Percentiles rank a stretch among this genome's conserved stretches.
phyloP scores from a whole-genome alignment of 768 basidiomycete species.

The Agaricus blazei region DNA sequence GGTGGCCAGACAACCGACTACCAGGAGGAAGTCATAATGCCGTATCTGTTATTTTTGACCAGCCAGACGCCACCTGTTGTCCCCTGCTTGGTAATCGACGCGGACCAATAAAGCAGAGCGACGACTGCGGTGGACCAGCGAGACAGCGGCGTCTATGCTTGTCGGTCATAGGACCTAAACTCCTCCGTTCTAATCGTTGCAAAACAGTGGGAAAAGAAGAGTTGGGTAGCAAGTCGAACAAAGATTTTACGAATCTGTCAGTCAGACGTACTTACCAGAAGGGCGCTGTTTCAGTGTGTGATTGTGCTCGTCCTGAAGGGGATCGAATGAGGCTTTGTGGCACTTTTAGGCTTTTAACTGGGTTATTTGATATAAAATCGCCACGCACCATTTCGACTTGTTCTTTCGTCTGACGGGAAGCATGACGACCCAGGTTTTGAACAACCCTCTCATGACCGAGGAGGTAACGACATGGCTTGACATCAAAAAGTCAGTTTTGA shows the following conservation, averaged over 20 bases:
- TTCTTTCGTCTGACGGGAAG: too few relatives aligned
- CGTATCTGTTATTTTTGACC: too few relatives aligned
- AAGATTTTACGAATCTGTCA: conserved; percentile 3
- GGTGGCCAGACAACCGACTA: too few relatives aligned
- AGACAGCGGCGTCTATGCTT: too few relatives aligned
- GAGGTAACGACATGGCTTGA: not conserved
- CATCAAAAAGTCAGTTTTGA: not conserved
- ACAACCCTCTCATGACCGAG: not conserved
- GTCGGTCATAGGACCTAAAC: not conserved
- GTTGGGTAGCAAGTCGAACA: not conserved
- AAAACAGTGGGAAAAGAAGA: not conserved
- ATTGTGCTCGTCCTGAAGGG: not conserved
- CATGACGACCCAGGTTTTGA: too few relatives aligned
- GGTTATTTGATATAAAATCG: not conserved
- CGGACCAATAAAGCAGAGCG: not conserved
- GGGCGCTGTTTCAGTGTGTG: not conserved
- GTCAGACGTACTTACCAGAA: not conserved
- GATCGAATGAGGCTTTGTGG: not conserved
- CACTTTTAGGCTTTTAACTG: not conserved
- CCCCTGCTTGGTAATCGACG: too few relatives aligned
- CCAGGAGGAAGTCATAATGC: too few relatives aligned
- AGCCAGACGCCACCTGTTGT: too few relatives aligned
- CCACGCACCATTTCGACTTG: not conserved
- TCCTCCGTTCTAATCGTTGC: not conserved
- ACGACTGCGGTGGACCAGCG: too few relatives aligned